Evolutionary conservation across 352 stramenopile species (phyloP).

Genomic region (Pythium dissimile): DNA sequence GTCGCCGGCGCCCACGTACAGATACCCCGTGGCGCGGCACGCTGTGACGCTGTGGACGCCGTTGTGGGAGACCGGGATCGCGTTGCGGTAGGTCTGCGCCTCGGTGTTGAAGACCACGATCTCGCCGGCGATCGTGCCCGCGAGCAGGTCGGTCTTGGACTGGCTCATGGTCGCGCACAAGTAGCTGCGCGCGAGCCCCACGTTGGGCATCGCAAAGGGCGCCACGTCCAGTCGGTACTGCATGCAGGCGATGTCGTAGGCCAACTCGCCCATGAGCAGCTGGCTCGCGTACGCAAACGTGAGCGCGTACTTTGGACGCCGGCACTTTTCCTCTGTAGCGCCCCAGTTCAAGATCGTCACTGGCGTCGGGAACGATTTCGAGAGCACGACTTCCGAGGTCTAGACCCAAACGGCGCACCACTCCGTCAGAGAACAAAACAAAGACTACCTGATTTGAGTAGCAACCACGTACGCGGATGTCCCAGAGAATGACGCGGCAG

Average conservation of each 20-base stretch:
- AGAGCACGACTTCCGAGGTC: constrained; percentile 69
- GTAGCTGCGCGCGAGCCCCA: constrained; percentile 65
- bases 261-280: constrained; percentile 52
- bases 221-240: constrained; percentile 75
- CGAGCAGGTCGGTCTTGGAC: constrained; percentile 51
- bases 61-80: constrained; percentile 57
- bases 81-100: constrained; percentile 56
- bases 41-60: constrained; percentile 75
- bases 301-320: constrained; percentile 64
- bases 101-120: constrained; percentile 86
- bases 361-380: constrained; percentile 57
- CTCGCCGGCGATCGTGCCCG: constrained; percentile 69
- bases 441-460: too few relatives aligned
- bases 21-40: constrained; percentile 48
- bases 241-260: constrained; percentile 75
- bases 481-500: constrained; percentile 66
- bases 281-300: constrained; percentile 69
- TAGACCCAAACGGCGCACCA: too few relatives aligned
- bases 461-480: constrained; percentile 57
- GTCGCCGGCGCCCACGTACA: constrained; percentile 85
- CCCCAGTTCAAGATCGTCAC: constrained; percentile 74
- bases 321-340: constrained; percentile 58
- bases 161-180: constrained; percentile 58
- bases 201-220: constrained; percentile 66
- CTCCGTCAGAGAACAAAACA: too few relatives aligned